These are phyloP conservation scores for Teunomyces stri DNA, from an alignment of 805 yeast genomes.

Conservation along the genomic window DNA sequence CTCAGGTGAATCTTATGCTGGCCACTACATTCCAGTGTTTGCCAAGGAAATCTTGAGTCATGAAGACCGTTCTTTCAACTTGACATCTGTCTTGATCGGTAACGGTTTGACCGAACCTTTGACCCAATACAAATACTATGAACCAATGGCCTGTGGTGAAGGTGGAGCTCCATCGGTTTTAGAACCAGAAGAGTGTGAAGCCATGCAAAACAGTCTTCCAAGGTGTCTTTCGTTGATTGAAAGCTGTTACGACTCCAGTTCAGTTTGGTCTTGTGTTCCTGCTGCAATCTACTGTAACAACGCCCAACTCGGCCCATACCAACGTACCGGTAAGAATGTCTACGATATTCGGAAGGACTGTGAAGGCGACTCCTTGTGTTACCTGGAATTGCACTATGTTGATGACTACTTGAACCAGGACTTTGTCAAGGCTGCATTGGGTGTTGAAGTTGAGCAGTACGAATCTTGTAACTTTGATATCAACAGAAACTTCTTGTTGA, in stretches of 20 bases:
- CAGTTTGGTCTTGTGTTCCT: constrained; percentile 85
- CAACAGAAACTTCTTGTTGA: constrained; percentile 73
- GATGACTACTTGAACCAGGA: constrained; percentile 76
- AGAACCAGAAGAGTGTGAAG: constrained; percentile 63
- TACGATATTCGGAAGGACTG: constrained; percentile 85
- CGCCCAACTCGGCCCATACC: constrained; percentile 59
- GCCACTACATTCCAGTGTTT: constrained; percentile 90
- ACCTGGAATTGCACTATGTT: constrained; percentile 71
- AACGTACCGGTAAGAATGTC: constrained; percentile 79
- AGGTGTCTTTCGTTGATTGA: constrained; percentile 76
- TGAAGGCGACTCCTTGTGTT: constrained; percentile 68
- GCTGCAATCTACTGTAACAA: constrained; percentile 89
- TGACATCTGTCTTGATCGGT: constrained; percentile 82
- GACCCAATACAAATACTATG: constrained; percentile 72
- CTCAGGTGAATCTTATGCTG: constrained; percentile 93
- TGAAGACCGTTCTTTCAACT: constrained; percentile 51
- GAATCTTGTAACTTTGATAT: constrained; percentile 76
- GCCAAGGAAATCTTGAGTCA: constrained; percentile 77
- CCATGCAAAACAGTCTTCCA: constrained; percentile 59
- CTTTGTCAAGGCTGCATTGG: constrained; percentile 75
- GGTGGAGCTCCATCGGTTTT: constrained; percentile 82
- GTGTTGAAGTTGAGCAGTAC: constrained; percentile 83
- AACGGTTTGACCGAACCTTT: constrained; percentile 89
- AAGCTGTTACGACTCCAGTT: constrained; percentile 71
- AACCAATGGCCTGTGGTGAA: constrained; percentile 92